Evolutionary conservation across 257 asterid genomes (phyloP), one percentile per base, ranked within the genome.

Genomic region (Paraleonurus japonicus): DNA sequence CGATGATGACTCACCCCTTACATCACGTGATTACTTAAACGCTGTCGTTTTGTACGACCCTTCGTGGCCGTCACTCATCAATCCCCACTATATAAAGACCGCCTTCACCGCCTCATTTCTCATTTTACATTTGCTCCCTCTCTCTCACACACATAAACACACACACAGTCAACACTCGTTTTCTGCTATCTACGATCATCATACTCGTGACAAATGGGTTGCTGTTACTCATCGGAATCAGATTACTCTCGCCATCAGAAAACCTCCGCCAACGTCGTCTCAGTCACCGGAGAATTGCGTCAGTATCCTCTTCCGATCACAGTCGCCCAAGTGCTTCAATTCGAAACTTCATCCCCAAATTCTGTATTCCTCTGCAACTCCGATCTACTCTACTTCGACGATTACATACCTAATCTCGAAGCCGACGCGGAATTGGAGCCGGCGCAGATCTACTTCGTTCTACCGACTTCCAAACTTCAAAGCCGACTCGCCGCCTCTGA

Each of bases 391-490:
- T 80, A 69, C 71, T 86, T 83, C 69, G 88, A 90, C 67, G 86
- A 88, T 10, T 83, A 54, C 78, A 84, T 88, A 12, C 91, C 93
- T 19, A 12, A 77, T 0, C 74, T 90, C 37, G 77, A 43, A 0
- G 33, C 69, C 2, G 61, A 79, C 7, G 87, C 82, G 0, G 80
- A 48, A n/a, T 76, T 90, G 16, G 81, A 85, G 53, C 64, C 83
- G 1, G 76, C 79, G 9, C 90, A 90, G 84, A 90, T 90, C 76
- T 90, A 90, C 70, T 90, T 90, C 75, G 74, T 88, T 30, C 75
- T 90, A 2, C 89, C 92, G 24, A 4, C 16, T 1, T 43, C 87
- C n/a, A 83, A 80, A 61, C 91, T 85, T 6, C 73, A 74, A 3
- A 81, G 76, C 27, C 82, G 80, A 35, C 74, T 90, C 7, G 85